Evolutionary conservation across 2,329 filamentous ascomycete species (phyloP).

Genomic region (Bipolaris gigantea): DNA sequence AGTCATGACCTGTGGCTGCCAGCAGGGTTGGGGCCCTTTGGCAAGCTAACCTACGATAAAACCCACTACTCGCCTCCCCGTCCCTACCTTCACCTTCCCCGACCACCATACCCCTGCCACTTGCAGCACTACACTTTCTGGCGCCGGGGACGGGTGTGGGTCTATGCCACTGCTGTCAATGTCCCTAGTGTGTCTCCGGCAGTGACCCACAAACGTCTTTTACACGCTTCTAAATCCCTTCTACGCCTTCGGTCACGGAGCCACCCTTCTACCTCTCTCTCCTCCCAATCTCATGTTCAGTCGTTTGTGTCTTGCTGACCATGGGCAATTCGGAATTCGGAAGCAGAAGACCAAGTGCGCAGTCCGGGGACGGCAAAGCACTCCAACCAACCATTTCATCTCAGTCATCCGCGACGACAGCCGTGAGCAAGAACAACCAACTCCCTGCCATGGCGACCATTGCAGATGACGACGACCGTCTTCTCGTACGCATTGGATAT

Average conservation of each 20-base stretch:
- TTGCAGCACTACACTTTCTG: slow-evolving; percentile 29
- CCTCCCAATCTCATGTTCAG: slow-evolving; percentile 23
- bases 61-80: slow-evolving; percentile 22
- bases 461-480: slow-evolving; percentile 61
- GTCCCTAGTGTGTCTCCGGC: slow-evolving; percentile 29
- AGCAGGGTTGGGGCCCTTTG: slow-evolving; percentile 24
- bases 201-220: slow-evolving; percentile 34
- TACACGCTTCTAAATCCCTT: slow-evolving; percentile 27
- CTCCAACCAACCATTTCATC: slow-evolving; percentile 24
- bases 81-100: slow-evolving; percentile 15
- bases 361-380: slow-evolving; percentile 14
- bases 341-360: slow-evolving; percentile 13
- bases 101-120: slow-evolving; percentile 30
- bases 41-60: slow-evolving; percentile 33
- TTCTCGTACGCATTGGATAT: slow-evolving; percentile 64
- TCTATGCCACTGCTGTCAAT: slow-evolving; percentile 34
- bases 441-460: slow-evolving; percentile 52
- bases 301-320: slow-evolving; percentile 22
- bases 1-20: slow-evolving; percentile 17
- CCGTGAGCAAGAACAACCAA: slow-evolving; percentile 19
- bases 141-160: slow-evolving; percentile 25
- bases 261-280: slow-evolving; percentile 6
- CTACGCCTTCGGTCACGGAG: slow-evolving; percentile 14
- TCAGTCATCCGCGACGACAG: slow-evolving; percentile 32
- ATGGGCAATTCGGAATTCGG: slow-evolving; percentile 38